These are phyloP conservation scores for Lactarius sp. DNA, from an alignment of 768 basidiomycete genomes.

Conservation along the genomic window DNA sequence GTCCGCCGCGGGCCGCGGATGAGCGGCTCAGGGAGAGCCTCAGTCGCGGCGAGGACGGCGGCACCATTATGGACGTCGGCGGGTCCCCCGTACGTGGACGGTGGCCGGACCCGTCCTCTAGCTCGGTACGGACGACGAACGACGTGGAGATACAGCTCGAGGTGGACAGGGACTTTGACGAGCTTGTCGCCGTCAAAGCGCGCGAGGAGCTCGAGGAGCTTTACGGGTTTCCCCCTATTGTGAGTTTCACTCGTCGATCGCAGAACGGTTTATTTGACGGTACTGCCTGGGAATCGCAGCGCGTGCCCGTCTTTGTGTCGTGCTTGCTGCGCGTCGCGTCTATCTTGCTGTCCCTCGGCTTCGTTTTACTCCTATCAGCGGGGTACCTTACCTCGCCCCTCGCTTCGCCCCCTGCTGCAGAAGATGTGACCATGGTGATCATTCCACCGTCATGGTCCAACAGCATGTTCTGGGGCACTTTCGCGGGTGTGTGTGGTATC, in stretches of 20 bases:
- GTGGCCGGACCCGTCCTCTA: neutral
- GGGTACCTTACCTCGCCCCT: slow-evolving; percentile 56
- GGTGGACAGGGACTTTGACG: slow-evolving; percentile 63
- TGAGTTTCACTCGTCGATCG: slow-evolving; percentile 38
- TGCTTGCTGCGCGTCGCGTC: slow-evolving; percentile 74
- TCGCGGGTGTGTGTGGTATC: slow-evolving; percentile 30
- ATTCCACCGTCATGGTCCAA: slow-evolving; percentile 27
- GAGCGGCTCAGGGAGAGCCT: slow-evolving; percentile 13
- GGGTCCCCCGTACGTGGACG: slow-evolving; percentile 5
- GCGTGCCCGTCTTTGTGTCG: slow-evolving; percentile 73
- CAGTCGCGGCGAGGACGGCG: slow-evolving; percentile 16
- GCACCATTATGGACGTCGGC: neutral
- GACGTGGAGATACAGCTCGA: slow-evolving; percentile 35
- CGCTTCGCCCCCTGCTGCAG: neutral
- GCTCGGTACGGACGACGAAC: neutral
- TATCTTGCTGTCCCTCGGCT: slow-evolving; percentile 63
- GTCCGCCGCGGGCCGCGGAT: slow-evolving; percentile 11
- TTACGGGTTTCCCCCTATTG: slow-evolving; percentile 75
- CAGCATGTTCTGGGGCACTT: slow-evolving; percentile 30
- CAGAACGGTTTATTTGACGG: slow-evolving; percentile 1
- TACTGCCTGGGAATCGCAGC: slow-evolving; percentile 36
- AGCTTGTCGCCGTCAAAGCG: slow-evolving; percentile 55
- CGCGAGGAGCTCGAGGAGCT: slow-evolving; percentile 75
- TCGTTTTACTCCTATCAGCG: slow-evolving; percentile 55
- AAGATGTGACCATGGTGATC: neutral